Evolutionary conservation across 129 eudicot species (phyloP).

Genomic region (Lactuca sativa): DNA sequence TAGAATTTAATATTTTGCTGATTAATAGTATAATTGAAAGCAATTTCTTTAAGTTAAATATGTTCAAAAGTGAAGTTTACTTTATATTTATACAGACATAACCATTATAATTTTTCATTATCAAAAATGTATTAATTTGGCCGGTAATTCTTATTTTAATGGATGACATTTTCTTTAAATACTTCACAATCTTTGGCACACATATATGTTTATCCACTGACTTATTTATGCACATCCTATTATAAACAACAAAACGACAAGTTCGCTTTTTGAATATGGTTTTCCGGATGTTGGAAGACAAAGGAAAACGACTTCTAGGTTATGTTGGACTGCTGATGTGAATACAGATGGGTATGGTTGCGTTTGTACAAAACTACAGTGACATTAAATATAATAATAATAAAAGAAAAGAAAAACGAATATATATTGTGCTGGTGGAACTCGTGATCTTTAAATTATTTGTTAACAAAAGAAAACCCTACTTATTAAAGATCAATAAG

Average conservation of each 20-base stretch:
- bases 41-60: no score
- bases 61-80: no score
- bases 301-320: background rate
- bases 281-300: constrained; percentile 18
- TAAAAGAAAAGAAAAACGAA: constrained; percentile 9
- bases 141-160: background rate
- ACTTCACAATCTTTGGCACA: background rate
- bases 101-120: background rate
- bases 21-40: no score
- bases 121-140: background rate
- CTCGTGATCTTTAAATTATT: constrained; percentile 30
- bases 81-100: background rate
- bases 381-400: background rate
- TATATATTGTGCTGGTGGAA: constrained; percentile 26
- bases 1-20: no score
- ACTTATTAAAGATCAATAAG: constrained; percentile 24
- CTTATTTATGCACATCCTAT: background rate
- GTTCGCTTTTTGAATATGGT: background rate
- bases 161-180: background rate
- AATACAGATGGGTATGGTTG: constrained; percentile 13
- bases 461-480: constrained; percentile 30
- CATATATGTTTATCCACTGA: background rate
- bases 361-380: constrained; percentile 37
- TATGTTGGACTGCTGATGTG: constrained; percentile 18
- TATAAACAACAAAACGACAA: background rate